Conservation (phyloP, 148 eudicot species). For the Vaccinium corymbosum region DNA sequence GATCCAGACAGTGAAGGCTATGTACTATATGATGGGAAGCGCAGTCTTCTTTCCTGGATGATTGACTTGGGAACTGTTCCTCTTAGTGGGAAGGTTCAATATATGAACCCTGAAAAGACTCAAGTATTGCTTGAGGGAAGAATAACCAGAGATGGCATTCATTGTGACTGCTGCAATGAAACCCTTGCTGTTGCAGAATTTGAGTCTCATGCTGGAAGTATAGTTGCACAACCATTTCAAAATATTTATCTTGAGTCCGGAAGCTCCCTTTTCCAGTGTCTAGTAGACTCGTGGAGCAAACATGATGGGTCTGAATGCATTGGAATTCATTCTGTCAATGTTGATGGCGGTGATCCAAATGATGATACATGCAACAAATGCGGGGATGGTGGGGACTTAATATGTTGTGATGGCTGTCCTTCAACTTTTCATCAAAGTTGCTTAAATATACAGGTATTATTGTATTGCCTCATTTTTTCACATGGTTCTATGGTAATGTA, state of each 20-base stretch:
- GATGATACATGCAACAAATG: constrained; percentile 95
- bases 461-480: constrained; percentile 13
- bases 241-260: constrained; percentile 62
- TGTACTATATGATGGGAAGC: constrained; percentile 48
- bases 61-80: constrained; percentile 61
- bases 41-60: constrained; percentile 82
- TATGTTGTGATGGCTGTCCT: constrained; percentile 96
- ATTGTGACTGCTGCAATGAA: constrained; percentile 64
- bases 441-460: constrained; percentile 60
- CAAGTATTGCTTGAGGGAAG: constrained; percentile 51
- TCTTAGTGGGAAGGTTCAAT: constrained; percentile 53
- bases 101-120: constrained; percentile 37
- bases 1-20: constrained; percentile 39
- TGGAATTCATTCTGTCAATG: constrained; percentile 50
- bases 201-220: constrained; percentile 65
- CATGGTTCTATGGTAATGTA: neutral
- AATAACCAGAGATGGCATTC: constrained; percentile 73
- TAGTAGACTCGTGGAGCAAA: constrained; percentile 62
- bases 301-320: constrained; percentile 41
- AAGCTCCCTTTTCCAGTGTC: constrained; percentile 54
- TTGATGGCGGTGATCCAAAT: constrained; percentile 76
- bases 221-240: constrained; percentile 39
- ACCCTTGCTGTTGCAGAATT: constrained; percentile 48
- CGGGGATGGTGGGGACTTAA: constrained; percentile 95
- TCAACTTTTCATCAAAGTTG: constrained; percentile 87